Base-by-base conservation (phyloP, 2,329 filamentous ascomycete genomes). In the Xylaria sp. region DNA sequence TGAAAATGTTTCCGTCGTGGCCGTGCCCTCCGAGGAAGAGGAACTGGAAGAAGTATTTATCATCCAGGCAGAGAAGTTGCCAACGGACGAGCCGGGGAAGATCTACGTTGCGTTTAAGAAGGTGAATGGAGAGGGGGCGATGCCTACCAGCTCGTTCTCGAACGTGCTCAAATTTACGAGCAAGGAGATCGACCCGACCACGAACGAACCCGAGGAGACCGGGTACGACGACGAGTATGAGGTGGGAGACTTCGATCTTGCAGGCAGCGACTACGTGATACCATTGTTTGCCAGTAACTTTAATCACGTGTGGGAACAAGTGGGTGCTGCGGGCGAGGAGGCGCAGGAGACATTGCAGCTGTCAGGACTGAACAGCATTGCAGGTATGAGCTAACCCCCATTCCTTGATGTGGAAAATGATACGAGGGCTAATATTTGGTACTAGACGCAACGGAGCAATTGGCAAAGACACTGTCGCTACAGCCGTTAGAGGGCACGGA, bases 151-250 rank as follows among this genome's bases (percentile, higher is more conserved):
- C 48, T 89, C 85, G 39, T 96, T 99, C 74, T 91, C 90, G 62
- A 99, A 97, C 74, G 79, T 91, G 38, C 88, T 99, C 70, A 97
- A 94, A 75, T 99, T 99, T 72, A 97, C 92, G 17, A 94, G 89
- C 79, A 97, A 97, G 77, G 94, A 99, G 75, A 94, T 99, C 62
- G 94, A 99, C 67, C 94, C 94, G 5, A 89, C 89, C 21, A 96
- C 91, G n/a, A 85, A 86, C 62, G 92, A 97, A 74, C 90, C 93
- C 0, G 94, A 99, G 72, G 92, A 96, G 16, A 82, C 78, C 43
- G 94, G 94, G 42, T 97, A 97, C 72, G 93, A 97, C 48, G 94
- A 99, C 68, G 94, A 99, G 76, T 99, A 99, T 70, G 91, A 97
- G 76, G 89, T 97, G 56, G 91, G 94, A 58, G 92, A 97, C 70